phyloP scores from a whole-genome alignment of 345 rosid genomes.

The Corchorus capsularis region DNA sequence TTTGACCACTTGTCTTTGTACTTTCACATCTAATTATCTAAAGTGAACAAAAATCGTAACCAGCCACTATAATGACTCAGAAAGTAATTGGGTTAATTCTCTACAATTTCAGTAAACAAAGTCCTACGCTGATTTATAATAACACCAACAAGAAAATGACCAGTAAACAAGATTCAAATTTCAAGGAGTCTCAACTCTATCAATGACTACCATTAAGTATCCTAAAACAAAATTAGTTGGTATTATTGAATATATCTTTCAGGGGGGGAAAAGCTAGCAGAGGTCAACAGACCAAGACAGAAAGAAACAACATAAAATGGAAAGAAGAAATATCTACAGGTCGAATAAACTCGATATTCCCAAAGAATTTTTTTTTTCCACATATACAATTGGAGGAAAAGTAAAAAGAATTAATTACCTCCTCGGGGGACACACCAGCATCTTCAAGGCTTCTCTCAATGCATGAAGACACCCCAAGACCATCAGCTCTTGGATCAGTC shows the following conservation, averaged over 20 bases:
- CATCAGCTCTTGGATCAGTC: conserved; percentile 99
- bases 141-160: background rate
- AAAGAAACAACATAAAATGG: background rate
- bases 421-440: conserved; percentile 98
- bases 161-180: background rate
- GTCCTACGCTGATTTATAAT: background rate
- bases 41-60: background rate
- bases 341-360: background rate
- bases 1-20: background rate
- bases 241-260: background rate
- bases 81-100: background rate
- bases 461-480: conserved; percentile 98
- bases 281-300: background rate
- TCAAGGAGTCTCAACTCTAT: background rate
- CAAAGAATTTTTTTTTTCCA: background rate
- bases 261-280: background rate
- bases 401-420: conserved; percentile 42
- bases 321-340: background rate
- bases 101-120: background rate
- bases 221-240: background rate
- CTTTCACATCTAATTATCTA: background rate
- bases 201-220: background rate
- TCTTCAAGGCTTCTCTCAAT: conserved; percentile 93
- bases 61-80: background rate
- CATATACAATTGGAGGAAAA: background rate